Base-by-base conservation (phyloP, 2,329 filamentous ascomycete species). In the Rhexocercosporidium sp. region DNA sequence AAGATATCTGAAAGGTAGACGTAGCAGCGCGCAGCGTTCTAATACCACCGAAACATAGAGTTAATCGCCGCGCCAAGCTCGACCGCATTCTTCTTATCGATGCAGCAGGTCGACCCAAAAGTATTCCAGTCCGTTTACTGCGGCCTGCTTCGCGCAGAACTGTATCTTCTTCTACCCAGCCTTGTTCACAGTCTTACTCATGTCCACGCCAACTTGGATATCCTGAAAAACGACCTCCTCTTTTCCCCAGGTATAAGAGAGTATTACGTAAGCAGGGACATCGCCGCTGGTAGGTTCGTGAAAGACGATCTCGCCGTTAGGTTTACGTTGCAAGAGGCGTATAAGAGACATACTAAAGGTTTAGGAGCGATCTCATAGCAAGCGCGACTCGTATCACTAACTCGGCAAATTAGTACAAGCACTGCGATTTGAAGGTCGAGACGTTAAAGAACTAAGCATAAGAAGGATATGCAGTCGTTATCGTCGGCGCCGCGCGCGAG, bases 261-360 rank as follows among this genome's bases (percentile, higher is more conserved):
- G 70, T 69, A 71, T 71, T 67, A 67, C 67, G 62, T 72, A 72
- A 59, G 65, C 65, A 66, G 66, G 68, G 60, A 66, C 61, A 27
- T 71, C 53, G 67, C 59, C 57, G 64, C 62, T 68, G 18, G 67
- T 68, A 66, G 69, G 62, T 62, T 70, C 60, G 66, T 65, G n/a
- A 69, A 72, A 69, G 66, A 71, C 66, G 64, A 73, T 70, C 65
- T 71, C 68, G 70, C 72, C 69, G 60, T 72, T 62, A 64, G 64
- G 63, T 69, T 69, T 73, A 66, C 66, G 68, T 49, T 72, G 66
- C 41, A 73, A 69, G 61, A 73, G 68, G 66, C 69, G 72, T 69
- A 73, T 68, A 65, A 66, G 49, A 71, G 70, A 59, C 69, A 72
- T 73, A 44, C 3, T 59, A 12, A 64, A 65, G 62, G 69, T 65